These are phyloP conservation scores for Ceratocystis diversiconidia DNA, from an alignment of 2,329 filamentous ascomycete genomes.

Conservation along the genomic window DNA sequence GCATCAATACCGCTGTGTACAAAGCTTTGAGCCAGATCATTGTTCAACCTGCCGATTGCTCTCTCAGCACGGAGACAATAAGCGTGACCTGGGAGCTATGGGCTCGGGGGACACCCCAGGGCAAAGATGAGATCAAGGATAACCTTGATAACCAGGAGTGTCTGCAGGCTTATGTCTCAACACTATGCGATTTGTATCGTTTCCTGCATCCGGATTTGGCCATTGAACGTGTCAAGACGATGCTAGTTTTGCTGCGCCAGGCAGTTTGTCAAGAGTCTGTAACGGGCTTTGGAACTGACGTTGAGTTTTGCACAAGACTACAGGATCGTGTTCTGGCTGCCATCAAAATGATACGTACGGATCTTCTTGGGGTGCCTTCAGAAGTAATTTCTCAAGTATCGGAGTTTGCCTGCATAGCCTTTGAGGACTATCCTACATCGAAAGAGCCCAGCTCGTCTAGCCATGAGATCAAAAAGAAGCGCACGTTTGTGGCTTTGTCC, in stretches of 20 bases:
- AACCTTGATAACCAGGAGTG: slow-evolving; percentile 59
- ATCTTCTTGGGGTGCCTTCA: slow-evolving; percentile 49
- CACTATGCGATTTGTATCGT: slow-evolving; percentile 63
- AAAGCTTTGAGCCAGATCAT: slow-evolving; percentile 52
- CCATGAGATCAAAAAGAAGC: slow-evolving; percentile 29
- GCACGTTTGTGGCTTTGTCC: slow-evolving; percentile 80
- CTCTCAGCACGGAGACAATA: slow-evolving; percentile 39
- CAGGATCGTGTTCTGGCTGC: slow-evolving; percentile 56
- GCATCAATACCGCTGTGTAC: slow-evolving; percentile 58
- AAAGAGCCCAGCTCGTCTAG: slow-evolving; percentile 25
- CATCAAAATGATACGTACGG: slow-evolving; percentile 52
- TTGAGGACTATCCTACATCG: slow-evolving; percentile 24
- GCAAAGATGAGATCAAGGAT: slow-evolving; percentile 25
- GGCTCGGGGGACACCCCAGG: slow-evolving; percentile 39
- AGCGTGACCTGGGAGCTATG: slow-evolving; percentile 55
- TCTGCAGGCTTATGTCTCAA: slow-evolving; percentile 68
- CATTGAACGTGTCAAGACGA: slow-evolving; percentile 46
- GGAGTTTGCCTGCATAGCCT: slow-evolving; percentile 57
- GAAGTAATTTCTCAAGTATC: slow-evolving; percentile 56
- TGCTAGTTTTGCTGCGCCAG: slow-evolving; percentile 55
- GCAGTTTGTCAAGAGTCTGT: slow-evolving; percentile 57
- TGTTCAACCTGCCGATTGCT: slow-evolving; percentile 32
- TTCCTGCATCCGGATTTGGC: slow-evolving; percentile 53
- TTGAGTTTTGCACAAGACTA: slow-evolving; percentile 58
- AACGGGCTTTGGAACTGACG: slow-evolving; percentile 53